These are phyloP conservation scores for Pycnococcus provasolii DNA, from an alignment of 139 green algal genomes.

Conservation along the genomic window DNA sequence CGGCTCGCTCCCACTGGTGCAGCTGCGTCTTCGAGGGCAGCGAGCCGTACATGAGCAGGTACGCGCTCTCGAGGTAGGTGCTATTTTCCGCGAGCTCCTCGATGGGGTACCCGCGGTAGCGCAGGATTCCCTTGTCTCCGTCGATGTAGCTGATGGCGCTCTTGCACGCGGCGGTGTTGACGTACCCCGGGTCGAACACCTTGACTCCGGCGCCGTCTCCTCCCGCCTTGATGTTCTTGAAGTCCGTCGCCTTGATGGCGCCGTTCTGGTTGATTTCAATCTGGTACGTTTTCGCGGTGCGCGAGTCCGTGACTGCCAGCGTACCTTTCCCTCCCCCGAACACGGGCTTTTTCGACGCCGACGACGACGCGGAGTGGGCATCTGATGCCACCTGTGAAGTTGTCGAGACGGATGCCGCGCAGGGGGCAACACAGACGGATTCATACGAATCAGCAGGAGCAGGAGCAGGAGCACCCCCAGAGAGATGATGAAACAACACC, in stretches of 20 bases:
- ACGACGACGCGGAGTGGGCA: no score
- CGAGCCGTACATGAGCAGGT: conserved; percentile 60
- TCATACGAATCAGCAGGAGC: no score
- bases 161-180: conserved; percentile 82
- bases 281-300: conserved; percentile 80
- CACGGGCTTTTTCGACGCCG: no score
- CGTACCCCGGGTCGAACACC: conserved; percentile 64
- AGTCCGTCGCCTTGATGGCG: conserved; percentile 62
- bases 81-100: conserved; percentile 79
- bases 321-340: conserved; percentile 51
- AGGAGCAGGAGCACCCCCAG: no score
- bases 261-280: conserved; percentile 67
- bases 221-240: conserved; percentile 84
- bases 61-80: conserved; percentile 64
- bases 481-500: no score
- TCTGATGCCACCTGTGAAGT: no score
- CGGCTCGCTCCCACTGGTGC: conserved; percentile 51
- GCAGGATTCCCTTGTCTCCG: conserved; percentile 84
- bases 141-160: conserved; percentile 91
- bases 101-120: conserved; percentile 91
- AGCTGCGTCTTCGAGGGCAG: conserved; percentile 53
- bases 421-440: no score
- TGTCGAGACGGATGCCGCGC: no score
- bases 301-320: conserved; percentile 67
- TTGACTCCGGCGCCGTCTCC: conserved; percentile 51